Evolutionary conservation across 768 basidiomycete genomes (phyloP).

Genomic region (Boletus subcaerulescens): DNA sequence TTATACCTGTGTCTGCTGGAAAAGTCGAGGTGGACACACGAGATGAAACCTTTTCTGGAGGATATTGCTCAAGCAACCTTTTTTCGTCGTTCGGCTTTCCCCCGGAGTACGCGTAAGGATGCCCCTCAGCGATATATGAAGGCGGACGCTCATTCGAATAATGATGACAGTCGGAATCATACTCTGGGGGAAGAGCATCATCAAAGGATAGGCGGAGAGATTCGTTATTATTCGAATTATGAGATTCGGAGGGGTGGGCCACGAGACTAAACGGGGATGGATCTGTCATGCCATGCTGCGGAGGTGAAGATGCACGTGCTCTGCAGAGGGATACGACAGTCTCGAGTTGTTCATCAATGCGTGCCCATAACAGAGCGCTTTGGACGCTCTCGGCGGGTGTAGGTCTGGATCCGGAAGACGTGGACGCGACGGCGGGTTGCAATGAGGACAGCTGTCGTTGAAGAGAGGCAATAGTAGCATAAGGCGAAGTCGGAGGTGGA

Average conservation of each 20-base stretch:
- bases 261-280: conserved; percentile 18
- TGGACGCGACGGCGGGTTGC: conserved; percentile 37
- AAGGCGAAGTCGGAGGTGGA: conserved; percentile 7
- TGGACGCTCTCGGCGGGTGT: conserved; percentile 54
- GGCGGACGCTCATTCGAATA: conserved; percentile 24
- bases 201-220: conserved; percentile 10
- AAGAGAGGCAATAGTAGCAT: conserved; percentile 57
- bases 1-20: not conserved
- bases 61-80: conserved; percentile 11
- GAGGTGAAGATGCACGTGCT: conserved; percentile 40
- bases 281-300: conserved; percentile 5
- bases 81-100: conserved; percentile 12
- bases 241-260: conserved; percentile 37
- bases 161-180: conserved; percentile 35
- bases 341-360: conserved; percentile 74
- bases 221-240: not conserved
- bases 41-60: conserved; percentile 19
- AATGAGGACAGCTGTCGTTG: conserved; percentile 67
- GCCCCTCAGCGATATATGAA: conserved; percentile 19
- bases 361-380: conserved; percentile 66
- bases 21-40: not conserved
- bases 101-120: not conserved
- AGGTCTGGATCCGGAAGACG: conserved; percentile 7
- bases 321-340: conserved; percentile 63
- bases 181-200: conserved; percentile 51